Conservation (phyloP, 2,329 filamentous ascomycete genomes). For the Xylariaceae sp. region DNA sequence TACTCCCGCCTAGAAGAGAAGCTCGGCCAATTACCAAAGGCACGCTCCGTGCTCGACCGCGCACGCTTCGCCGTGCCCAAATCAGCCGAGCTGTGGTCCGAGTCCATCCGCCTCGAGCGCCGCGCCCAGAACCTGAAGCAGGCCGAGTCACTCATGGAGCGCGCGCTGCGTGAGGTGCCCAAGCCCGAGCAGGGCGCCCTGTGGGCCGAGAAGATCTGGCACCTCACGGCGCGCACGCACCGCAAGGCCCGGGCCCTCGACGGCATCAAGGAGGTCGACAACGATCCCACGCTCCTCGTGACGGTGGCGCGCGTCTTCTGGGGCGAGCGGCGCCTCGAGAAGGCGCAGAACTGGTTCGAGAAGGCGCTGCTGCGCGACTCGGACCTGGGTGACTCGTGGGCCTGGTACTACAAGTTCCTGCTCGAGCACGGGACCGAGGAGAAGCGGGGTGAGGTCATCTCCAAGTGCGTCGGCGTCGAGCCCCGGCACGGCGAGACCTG, state of each 20-base stretch:
- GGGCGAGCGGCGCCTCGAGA: conserved; percentile 86
- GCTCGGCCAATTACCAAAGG: conserved; percentile 79
- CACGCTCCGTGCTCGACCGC: conserved; percentile 87
- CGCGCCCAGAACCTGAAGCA: conserved; percentile 78
- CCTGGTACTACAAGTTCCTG: conserved; percentile 96
- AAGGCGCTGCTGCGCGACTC: conserved; percentile 86
- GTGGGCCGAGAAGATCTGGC: conserved; percentile 94
- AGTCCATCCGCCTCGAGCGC: conserved; percentile 89
- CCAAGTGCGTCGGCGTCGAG: conserved; percentile 77
- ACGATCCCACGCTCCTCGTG: conserved; percentile 82
- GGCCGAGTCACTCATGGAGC: conserved; percentile 89
- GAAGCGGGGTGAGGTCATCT: conserved; percentile 80
- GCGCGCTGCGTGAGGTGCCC: conserved; percentile 86
- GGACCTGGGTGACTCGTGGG: conserved; percentile 90
- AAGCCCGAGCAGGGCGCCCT: conserved; percentile 68
- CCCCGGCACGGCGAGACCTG: conserved; percentile 91
- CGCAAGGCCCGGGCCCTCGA: conserved; percentile 87
- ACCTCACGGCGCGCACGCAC: conserved; percentile 86
- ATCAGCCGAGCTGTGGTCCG: conserved; percentile 79
- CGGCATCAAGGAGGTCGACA: conserved; percentile 95
- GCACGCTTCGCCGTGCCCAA: conserved; percentile 85
- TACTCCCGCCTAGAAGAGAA: conserved; percentile 85
- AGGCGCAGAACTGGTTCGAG: conserved; percentile 95
- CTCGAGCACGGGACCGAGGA: conserved; percentile 89
- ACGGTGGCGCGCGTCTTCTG: conserved; percentile 95